Base-by-base conservation (phyloP, 345 rosid species). In the Toxicodendron radicans region DNA sequence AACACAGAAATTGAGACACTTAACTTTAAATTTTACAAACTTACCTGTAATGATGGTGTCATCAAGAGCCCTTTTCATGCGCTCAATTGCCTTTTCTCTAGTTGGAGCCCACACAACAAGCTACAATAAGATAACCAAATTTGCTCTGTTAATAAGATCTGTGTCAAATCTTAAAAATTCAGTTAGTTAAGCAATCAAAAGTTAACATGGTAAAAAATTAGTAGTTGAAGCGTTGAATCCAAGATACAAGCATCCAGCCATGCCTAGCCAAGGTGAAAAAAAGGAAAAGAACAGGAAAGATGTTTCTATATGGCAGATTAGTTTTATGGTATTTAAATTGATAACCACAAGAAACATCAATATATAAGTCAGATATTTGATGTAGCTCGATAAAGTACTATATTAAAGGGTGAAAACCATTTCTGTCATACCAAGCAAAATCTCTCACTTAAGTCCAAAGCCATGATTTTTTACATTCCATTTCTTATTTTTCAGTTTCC, bases 91-190 rank as follows among this genome's bases (percentile, higher is more conserved):
- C 82, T 87, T 95, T 78, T 95, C 99, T 83, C 99, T 87, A 1
- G 99, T 93, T 79, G 99, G 98, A 73, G 91, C 99, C 98, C 98
- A 95, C 33, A 95, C 99, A 60, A 95, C 90, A 75, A 95, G 96
- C 99, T 95, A 75, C 77, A 87, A 74, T 9, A 61, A 64, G 66
- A 64, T 68, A 48, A 18, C 43, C 70, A 58, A 74, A 32, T 63
- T 66, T 56, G n/a, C 10, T 41, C 64, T 64, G 23, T 66, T 60
- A 73, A 58, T 52, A 62, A 73, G 52, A 75, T 65, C 7, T 41
- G 73, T 21, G 41, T 48, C 48, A 41, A 67, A 79, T 60, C 49
- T 49, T 79, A 54, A 49, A 49, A 23, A 11, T 49, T 59, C 48
- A 24, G 27, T 54, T 32, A 72, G 48, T 59, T n/a, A 49, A 51